A percentile compares a stretch with the other conserved stretches of the same genome.
These are phyloP conservation scores for Inga oerstediana DNA, from an alignment of 306 rosid species.

Conservation along the genomic window DNA sequence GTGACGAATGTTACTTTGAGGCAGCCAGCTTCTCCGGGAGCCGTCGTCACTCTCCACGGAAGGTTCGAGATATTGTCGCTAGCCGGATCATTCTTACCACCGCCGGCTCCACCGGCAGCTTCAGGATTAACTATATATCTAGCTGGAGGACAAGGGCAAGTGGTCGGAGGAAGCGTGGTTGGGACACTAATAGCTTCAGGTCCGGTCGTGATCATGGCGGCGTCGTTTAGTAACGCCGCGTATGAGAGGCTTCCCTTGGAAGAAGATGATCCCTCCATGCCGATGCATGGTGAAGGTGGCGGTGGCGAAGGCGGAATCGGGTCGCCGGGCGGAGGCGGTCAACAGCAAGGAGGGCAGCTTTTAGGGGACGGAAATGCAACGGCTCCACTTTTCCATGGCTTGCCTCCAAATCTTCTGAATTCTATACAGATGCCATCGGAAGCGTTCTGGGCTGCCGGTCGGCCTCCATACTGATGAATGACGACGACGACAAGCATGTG, in stretches of 20 bases:
- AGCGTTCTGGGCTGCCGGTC: constrained; percentile 74
- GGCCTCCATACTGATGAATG: constrained; percentile 67
- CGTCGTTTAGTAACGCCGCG: constrained; percentile 98
- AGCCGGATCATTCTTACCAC: constrained; percentile 83
- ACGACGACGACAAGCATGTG: neutral
- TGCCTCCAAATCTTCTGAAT: constrained; percentile 78
- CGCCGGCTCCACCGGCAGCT: constrained; percentile 90
- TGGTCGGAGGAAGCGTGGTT: constrained; percentile 89
- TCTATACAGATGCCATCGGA: constrained; percentile 91
- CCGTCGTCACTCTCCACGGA: constrained; percentile 83
- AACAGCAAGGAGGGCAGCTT: constrained; percentile 47
- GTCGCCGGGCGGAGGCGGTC: constrained; percentile 59
- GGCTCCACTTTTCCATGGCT: constrained; percentile 73
- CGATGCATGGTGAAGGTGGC: constrained; percentile 65
- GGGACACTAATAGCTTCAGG: constrained; percentile 85
- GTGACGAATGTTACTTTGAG: constrained; percentile 84
- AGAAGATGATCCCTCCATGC: constrained; percentile 66
- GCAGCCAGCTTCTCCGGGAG: constrained; percentile 87
- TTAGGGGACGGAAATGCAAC: constrained; percentile 64
- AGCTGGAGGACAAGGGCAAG: constrained; percentile 95
- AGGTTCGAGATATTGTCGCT: constrained; percentile 91
- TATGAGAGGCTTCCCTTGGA: constrained; percentile 95
- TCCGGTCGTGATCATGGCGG: constrained; percentile 94
- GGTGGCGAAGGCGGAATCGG: constrained; percentile 52
- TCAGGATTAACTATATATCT: constrained; percentile 83